Conservation (phyloP, 352 stramenopile species). For the Globisporangium orthogonon region DNA sequence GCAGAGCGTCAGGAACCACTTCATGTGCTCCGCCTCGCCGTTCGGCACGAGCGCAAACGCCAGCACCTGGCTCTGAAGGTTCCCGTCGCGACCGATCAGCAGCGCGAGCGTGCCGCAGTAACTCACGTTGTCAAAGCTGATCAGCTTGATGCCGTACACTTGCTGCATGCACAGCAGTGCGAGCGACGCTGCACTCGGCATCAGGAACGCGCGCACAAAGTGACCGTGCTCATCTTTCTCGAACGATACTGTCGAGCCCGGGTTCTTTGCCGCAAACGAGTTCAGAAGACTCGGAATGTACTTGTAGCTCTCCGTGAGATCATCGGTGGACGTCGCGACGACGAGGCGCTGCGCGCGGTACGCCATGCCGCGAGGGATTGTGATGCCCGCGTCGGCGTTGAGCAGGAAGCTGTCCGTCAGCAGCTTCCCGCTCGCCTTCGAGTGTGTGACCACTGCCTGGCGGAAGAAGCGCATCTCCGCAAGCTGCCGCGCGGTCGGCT, state of each 20-base stretch:
- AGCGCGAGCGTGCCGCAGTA: constrained; percentile 58
- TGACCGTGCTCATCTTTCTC: constrained; percentile 52
- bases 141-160: constrained; percentile 65
- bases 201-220: constrained; percentile 70
- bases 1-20: constrained; percentile 61
- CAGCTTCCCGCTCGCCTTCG: constrained; percentile 67
- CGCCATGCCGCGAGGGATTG: constrained; percentile 75
- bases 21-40: constrained; percentile 64
- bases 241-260: constrained; percentile 51
- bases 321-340: constrained; percentile 64
- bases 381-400: constrained; percentile 62
- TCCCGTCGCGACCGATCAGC: constrained; percentile 59
- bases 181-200: constrained; percentile 53
- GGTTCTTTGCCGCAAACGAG: constrained; percentile 71
- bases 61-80: constrained; percentile 56
- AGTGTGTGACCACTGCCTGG: constrained; percentile 73
- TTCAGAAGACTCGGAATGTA: constrained; percentile 72
- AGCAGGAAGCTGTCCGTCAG: constrained; percentile 75
- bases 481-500: constrained; percentile 69
- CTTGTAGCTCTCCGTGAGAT: constrained; percentile 82
- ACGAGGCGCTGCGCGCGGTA: constrained; percentile 73
- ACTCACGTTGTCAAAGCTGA: constrained; percentile 60
- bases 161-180: constrained; percentile 57
- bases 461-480: constrained; percentile 81
- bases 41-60: constrained; percentile 66